Evolutionary conservation across 2,329 filamentous ascomycete species (phyloP).

Genomic region (Aureobasidium uvarum): DNA sequence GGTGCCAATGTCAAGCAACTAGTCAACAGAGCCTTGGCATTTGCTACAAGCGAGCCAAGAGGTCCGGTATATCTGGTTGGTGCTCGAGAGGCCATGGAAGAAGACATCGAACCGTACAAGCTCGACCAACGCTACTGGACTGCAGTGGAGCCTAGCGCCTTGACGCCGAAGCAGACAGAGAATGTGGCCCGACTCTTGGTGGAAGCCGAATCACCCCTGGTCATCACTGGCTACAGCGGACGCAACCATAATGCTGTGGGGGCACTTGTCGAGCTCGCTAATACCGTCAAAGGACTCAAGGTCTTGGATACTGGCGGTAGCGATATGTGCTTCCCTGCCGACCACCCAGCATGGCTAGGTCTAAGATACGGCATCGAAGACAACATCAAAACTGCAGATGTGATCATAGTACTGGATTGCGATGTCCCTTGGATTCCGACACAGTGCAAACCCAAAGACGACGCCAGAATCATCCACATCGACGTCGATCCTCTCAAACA

Average conservation of each 20-base stretch:
- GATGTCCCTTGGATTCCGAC: constrained; percentile 95
- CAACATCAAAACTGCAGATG: constrained; percentile 71
- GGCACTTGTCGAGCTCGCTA: constrained; percentile 64
- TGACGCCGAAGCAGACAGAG: constrained; percentile 55
- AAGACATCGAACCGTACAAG: constrained; percentile 71
- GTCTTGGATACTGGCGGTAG: constrained; percentile 75
- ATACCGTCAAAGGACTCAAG: constrained; percentile 65
- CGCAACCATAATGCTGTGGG: constrained; percentile 63
- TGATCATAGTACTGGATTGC: constrained; percentile 81
- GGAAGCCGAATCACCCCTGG: constrained; percentile 62
- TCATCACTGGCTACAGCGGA: constrained; percentile 70
- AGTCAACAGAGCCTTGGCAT: constrained; percentile 79
- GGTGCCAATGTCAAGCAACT: constrained; percentile 86
- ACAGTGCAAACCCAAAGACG: constrained; percentile 57
- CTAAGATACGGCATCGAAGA: constrained; percentile 72
- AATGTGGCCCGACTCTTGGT: constrained; percentile 63
- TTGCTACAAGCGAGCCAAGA: constrained; percentile 71
- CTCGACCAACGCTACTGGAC: constrained; percentile 70
- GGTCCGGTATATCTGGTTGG: constrained; percentile 79
- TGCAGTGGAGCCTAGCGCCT: constrained; percentile 64
- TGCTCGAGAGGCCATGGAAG: constrained; percentile 79
- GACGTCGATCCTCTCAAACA: constrained; percentile 67
- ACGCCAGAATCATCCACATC: constrained; percentile 62
- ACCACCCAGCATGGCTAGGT: constrained; percentile 61
- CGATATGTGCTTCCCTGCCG: constrained; percentile 76